Evolutionary conservation across 2,329 filamentous ascomycete genomes (phyloP).

Genomic region (Fusarium goolgardi): DNA sequence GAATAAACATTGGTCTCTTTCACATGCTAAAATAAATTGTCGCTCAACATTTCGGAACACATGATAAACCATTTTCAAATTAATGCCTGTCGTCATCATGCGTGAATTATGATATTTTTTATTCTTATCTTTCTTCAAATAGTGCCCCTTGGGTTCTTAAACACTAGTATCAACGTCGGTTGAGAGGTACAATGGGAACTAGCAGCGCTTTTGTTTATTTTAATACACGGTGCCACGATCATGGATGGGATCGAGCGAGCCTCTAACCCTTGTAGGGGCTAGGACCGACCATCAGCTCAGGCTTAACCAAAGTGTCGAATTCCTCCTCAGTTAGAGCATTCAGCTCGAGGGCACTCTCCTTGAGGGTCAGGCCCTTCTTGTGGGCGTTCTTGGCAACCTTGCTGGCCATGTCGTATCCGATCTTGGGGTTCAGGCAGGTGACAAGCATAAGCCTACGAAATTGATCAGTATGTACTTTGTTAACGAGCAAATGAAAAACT

Average conservation of each 20-base stretch:
- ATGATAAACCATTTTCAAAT: not conserved
- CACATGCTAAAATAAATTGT: slow-evolving; percentile 12
- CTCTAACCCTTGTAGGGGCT: slow-evolving; percentile 66
- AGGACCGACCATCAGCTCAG: slow-evolving; percentile 94
- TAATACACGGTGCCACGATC: slow-evolving; percentile 20
- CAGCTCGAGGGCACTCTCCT: slow-evolving; percentile 93
- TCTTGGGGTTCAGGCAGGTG: slow-evolving; percentile 96
- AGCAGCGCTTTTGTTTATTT: slow-evolving; percentile 22
- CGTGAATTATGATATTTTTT: slow-evolving; percentile 7
- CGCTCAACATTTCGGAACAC: not conserved
- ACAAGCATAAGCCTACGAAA: slow-evolving; percentile 88
- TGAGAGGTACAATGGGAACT: slow-evolving; percentile 8
- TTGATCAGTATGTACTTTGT: slow-evolving; percentile 23
- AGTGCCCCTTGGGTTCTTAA: not conserved
- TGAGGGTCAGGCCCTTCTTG: slow-evolving; percentile 95
- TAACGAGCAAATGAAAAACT: slow-evolving; percentile 50
- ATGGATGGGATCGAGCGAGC: not conserved
- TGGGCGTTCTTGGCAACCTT: slow-evolving; percentile 99
- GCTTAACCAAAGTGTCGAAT: slow-evolving; percentile 89
- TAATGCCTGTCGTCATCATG: not conserved
- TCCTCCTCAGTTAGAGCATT: slow-evolving; percentile 88
- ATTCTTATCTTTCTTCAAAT: not conserved
- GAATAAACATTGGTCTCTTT: slow-evolving; percentile 1
- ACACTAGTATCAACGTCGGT: not conserved
- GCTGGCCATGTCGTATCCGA: slow-evolving; percentile 96